Evolutionary conservation across 441 rosid species (phyloP), one percentile per base, ranked within the genome.

Genomic region (Omphalea diandra): DNA sequence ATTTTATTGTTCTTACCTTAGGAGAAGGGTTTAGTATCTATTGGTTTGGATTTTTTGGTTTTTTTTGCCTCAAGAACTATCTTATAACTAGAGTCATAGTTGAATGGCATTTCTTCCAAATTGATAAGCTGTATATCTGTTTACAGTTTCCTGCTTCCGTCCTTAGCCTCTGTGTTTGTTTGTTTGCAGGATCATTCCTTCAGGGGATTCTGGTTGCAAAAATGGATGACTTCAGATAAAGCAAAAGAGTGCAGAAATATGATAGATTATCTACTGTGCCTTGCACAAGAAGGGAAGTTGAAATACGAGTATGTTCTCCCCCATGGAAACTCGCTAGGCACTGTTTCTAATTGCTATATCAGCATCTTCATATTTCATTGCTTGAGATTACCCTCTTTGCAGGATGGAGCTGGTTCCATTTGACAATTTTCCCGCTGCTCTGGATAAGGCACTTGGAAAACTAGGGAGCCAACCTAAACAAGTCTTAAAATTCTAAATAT

Each of bases 161-260:
- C 8, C 1, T 0, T 47, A 20, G 20, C 54, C 15, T n/a, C n/a
- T n/a, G 6, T 17, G 3, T 57, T 52, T 57, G 26, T 67, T 5
- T 33, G 20, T 31, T 36, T 75, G 77, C 84, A 92, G 90, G 93
- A 92, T 62, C 83, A 90, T 73, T 87, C 90, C 20, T 78, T 91
- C 85, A 90, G 79, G 72, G 97, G 98, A 56, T 91, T 94, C 77
- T 91, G 98, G 97, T 71, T 92, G 77, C 97, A 94, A 82, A 89
- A 81, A 47, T 88, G 87, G 94, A 3, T 92, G 78, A 77, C 69
- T 75, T 75, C 88, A 0, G 91, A 79, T 47, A 90, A 87, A 79
- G 81, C 85, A 22, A 77, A 65, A 52, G 93, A 92, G 70, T 85
- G 94, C 65, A 78, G 96, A 80, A 75, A 69, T 40, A 87, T 83